Base-by-base conservation (phyloP, 179 eudicot species). In the Patellifolia procumbens region DNA sequence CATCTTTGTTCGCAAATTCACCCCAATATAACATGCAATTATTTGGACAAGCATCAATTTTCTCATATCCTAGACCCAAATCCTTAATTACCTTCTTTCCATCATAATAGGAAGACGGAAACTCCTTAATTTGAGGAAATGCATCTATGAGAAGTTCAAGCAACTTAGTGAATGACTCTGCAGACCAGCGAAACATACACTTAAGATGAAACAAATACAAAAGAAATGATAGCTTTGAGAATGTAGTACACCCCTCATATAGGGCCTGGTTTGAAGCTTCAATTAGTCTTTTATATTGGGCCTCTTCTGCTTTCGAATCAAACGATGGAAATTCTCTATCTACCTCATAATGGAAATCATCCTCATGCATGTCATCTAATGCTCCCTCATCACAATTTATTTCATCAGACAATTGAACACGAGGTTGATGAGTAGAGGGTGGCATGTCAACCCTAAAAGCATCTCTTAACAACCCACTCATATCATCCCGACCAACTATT, bases 21-120 rank as follows among this genome's bases (percentile, higher is more conserved):
- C 62, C 64, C 77, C 76, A 72, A 81, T 35, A 76, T 29, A 81
- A 53, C 65, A 77, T 76, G 29, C 78, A 77, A 60, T 76, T 68
- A 32, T 81, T 67, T 28, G 67, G 56, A 58, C 84, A 76, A 6
- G 84, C 77, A 73, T 73, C 37, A 3, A 76, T 76, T 49, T 65
- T 71, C 28, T 53, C 52, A 66, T 81, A 80, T 11, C 63, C 70
- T 13, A 81, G 51, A 7, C 74, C 77, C 11, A 76, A 65, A 7
- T 76, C 62, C 2, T n/a, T 55, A 16, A 56, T 55, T n/a, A 59
- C 24, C 39, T 73, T 73, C 9, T 24, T 12, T 24, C n/a, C 2
- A 15, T 55, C 65, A 20, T 73, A 55, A 51, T 51, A 71, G 13
- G 74, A 28, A 10, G 39, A 31, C 2, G 72, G 72, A 16, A 70